A percentile compares a stretch with the other conserved stretches of the same genome.
Conservation (phyloP, 1,284 basidiomycete species). For the Coniophora puteana region DNA sequence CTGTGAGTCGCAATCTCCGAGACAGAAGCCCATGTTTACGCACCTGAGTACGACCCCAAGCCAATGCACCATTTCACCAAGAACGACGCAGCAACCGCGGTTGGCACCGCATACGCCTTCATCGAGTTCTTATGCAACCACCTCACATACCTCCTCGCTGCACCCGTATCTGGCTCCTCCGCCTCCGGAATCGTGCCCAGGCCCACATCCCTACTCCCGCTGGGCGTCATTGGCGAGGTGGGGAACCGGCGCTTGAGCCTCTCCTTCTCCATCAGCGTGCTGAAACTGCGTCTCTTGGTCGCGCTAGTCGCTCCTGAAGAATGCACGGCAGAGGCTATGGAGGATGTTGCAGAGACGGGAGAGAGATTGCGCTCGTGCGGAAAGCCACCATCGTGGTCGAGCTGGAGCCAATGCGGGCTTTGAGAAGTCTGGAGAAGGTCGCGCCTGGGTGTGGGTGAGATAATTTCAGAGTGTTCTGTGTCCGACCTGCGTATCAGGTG, state of each 20-base stretch:
- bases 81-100: conserved; percentile 45
- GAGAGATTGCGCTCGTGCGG: conserved; percentile 27
- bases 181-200: conserved; percentile 10
- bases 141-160: conserved; percentile 60
- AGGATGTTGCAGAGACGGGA: conserved; percentile 41
- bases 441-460: conserved; percentile 53
- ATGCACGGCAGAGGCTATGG: conserved; percentile 31
- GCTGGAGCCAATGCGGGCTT: conserved; percentile 48
- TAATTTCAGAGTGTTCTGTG: conserved; percentile 36
- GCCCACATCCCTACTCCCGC: too few species aligned
- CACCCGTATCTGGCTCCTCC: conserved; percentile 34
- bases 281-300: conserved; percentile 28
- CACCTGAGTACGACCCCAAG: conserved; percentile 81
- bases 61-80: conserved; percentile 68
- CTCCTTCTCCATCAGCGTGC: conserved; percentile 32
- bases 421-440: conserved; percentile 50
- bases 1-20: conserved; percentile 6
- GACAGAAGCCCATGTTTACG: conserved; percentile 21
- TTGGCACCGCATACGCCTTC: conserved; percentile 54
- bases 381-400: conserved; percentile 21
- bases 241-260: conserved; percentile 18
- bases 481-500: too few species aligned
- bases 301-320: conserved; percentile 7
- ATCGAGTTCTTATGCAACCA: conserved; percentile 75
- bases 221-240: conserved; percentile 6